Percentiles rank a stretch among this genome's conserved stretches.
These are phyloP conservation scores for Phoma herbarum DNA, from an alignment of 2,329 filamentous ascomycete species.

Conservation along the genomic window DNA sequence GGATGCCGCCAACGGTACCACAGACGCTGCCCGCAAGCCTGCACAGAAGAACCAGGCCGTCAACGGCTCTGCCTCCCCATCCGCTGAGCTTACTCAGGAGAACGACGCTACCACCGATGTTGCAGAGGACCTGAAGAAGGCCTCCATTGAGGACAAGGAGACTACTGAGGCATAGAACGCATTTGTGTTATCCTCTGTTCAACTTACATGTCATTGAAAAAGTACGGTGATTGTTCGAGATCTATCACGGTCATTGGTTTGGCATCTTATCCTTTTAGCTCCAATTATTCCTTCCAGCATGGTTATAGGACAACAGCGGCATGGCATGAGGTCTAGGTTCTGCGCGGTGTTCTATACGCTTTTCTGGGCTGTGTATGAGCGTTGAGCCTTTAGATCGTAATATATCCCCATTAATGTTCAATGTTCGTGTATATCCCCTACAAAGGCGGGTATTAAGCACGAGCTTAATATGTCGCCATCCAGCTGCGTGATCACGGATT, in stretches of 20 bases:
- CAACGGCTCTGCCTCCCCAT: constrained; percentile 62
- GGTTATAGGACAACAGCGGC: constrained; percentile 32
- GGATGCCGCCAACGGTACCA: constrained; percentile 62
- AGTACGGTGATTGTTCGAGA: constrained; percentile 31
- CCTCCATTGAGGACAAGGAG: constrained; percentile 64
- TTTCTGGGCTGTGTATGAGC: constrained; percentile 26
- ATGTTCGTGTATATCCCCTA: neutral
- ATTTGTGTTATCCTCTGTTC: constrained; percentile 4
- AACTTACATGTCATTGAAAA: constrained; percentile 20
- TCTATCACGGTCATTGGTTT: constrained; percentile 31
- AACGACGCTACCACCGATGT: constrained; percentile 68
- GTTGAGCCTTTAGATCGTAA: constrained; percentile 34
- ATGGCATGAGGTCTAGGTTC: constrained; percentile 31
- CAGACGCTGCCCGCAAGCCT: constrained; percentile 64
- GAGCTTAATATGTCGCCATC: neutral
- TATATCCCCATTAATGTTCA: constrained; percentile 27
- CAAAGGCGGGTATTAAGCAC: no score
- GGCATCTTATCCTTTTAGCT: constrained; percentile 27
- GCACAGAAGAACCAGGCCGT: constrained; percentile 60
- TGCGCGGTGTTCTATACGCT: constrained; percentile 26
- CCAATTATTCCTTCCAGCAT: constrained; percentile 28
- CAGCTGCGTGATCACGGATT: neutral
- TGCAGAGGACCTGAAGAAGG: constrained; percentile 67
- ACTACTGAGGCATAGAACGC: constrained; percentile 36
- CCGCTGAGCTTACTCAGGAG: constrained; percentile 64